Base-by-base conservation (phyloP, 2,329 filamentous ascomycete genomes). In the Passalora sequoiae region DNA sequence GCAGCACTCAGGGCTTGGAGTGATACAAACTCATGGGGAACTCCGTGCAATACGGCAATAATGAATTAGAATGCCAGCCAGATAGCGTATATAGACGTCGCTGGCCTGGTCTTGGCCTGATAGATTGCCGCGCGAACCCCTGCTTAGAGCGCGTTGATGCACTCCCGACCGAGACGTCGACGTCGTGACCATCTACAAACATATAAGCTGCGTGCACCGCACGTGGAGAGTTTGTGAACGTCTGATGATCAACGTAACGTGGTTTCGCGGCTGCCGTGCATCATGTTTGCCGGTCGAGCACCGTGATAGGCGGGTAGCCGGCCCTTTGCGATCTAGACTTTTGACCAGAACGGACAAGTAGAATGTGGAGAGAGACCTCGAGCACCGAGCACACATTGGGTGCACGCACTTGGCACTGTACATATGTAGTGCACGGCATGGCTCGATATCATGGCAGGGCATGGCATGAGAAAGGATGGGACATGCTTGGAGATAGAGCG, bases 21-120 rank as follows among this genome's bases (percentile, higher is more conserved):
- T 28, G 31, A 22, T 41, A 40, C 40, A 40, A 41, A 44, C 43
- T 13, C 44, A 47, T 47, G 31, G 40, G 40, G 44, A 21, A 3
- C 17, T 22, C 33, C 10, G 33, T 20, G 31, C 28, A 16, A 16
- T 19, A 13, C 25, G 10, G 30, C n/a, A n/a, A n/a, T n/a, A n/a
- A n/a, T n/a, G n/a, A n/a, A n/a, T n/a, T n/a, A n/a, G n/a, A n/a
- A 19, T 33, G 30, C 13, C 6, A 9, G 15, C n/a, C 15, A 12
- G 6, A 33, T 15, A 19, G 17, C 28, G 28, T 13, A 30, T 12
- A 17, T 17, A 9, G 7, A 17, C 15, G 30, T 33, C 30, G 30
- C 30, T 33, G 15, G 15, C 7, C 30, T n/a, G n/a, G n/a, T n/a
- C n/a, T n/a, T n/a, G n/a, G n/a, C n/a, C n/a, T n/a, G n/a, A n/a